Evolutionary conservation across 306 rosid genomes (phyloP), one percentile per base, ranked within the genome.

Genomic region (Malus fusca): DNA sequence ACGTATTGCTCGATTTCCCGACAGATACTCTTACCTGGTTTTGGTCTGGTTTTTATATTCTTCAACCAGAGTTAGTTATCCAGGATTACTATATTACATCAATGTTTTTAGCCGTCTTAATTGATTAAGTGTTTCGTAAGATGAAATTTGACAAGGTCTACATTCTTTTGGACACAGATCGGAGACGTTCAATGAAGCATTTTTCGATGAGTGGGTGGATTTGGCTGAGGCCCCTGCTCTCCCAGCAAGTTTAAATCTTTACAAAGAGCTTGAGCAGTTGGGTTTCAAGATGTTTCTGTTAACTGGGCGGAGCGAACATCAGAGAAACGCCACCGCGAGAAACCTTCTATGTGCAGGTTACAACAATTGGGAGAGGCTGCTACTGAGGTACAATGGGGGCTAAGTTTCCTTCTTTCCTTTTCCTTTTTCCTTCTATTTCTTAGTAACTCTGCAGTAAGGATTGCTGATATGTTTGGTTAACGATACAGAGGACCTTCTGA

Each of bases 231-330:
- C 96, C 18, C 96, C 98, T 28, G 93, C 92, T 21, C 70, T 95
- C 11, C 67, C 86, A 59, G 77, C 91, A 52, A 92, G 97, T 87
- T 87, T 89, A 74, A 82, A 55, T 11, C 67, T 95, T 11, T 92
- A 85, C 80, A 78, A 73, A 3, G 85, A 84, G 75, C 85, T 92
- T 18, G 48, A 78, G 66, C 37, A 52, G 30, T 52, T 90, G 76
- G 98, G 95, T 51, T 87, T 88, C 83, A 85, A 48, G 71, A 82
- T 94, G 69, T 82, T 95, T 75, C 84, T 94, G 48, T 63, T 95
- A 23, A 94, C 98, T 1, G 96, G 96, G 42, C 83, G 98, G 68
- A 80, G 79, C 48, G 98, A 94, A 72, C 43, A 71, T 79, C 97
- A 92, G 72, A 85, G 97, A 81, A 77, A 78, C 66, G 85, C 58